These are phyloP conservation scores for Alternaria rosae DNA, from an alignment of 2,329 filamentous ascomycete genomes.

Conservation along the genomic window DNA sequence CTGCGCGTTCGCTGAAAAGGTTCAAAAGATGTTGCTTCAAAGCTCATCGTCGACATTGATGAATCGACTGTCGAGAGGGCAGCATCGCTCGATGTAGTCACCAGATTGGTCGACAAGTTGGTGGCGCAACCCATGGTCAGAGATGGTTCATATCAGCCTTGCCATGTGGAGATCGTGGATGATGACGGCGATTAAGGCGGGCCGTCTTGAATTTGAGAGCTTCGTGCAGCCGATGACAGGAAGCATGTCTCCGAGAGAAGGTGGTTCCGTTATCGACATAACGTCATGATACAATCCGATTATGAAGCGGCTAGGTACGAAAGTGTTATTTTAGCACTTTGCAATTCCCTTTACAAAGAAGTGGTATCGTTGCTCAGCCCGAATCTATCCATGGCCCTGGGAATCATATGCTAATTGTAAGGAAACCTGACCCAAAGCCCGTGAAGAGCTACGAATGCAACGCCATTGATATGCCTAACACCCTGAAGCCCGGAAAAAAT, in stretches of 20 bases:
- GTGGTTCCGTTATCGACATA: background rate
- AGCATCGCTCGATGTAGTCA: background rate
- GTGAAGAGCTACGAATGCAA: constrained; percentile 2
- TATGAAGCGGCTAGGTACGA: background rate
- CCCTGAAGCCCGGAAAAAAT: background rate
- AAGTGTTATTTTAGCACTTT: background rate
- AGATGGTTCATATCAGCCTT: background rate
- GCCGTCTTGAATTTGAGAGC: background rate
- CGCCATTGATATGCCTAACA: constrained; percentile 12
- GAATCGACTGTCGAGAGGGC: background rate
- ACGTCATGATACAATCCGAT: background rate
- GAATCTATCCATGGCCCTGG: constrained; percentile 4
- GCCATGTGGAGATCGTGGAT: background rate
- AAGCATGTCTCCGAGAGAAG: background rate
- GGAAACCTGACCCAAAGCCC: background rate
- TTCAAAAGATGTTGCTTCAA: background rate
- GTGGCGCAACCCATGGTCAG: background rate
- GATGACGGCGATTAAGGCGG: background rate
- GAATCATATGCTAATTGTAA: constrained; percentile 6
- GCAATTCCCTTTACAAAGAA: background rate
- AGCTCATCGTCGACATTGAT: background rate
- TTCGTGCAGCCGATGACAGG: background rate
- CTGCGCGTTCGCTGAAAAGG: background rate
- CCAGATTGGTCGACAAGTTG: background rate
- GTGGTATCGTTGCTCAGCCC: constrained; percentile 11